Conservation (phyloP, 78 protist species). For the Salpingoeca rosetta region DNA sequence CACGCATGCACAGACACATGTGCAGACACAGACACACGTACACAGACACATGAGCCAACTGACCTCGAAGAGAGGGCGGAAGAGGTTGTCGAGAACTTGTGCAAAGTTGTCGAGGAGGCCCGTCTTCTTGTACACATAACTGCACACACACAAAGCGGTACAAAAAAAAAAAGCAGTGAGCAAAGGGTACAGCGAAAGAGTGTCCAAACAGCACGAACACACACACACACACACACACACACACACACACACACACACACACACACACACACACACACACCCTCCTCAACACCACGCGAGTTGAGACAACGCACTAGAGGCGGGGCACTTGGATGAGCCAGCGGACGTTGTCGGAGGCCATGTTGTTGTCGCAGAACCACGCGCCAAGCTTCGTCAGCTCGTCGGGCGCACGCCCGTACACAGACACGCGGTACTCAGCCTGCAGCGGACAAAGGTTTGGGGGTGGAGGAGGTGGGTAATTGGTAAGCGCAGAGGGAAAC, state of each 20-base stretch:
- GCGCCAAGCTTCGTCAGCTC: constrained; percentile 85
- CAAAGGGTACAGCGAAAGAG: not conserved
- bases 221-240: too few species aligned
- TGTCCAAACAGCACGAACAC: not conserved
- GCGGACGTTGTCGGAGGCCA: constrained; percentile 65
- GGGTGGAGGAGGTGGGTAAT: too few species aligned
- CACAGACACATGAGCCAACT: too few species aligned
- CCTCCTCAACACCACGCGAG: not conserved
- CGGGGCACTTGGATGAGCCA: constrained; percentile 96
- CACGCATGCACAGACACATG: too few species aligned
- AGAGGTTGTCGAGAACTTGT: constrained; percentile 54
- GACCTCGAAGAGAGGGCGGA: constrained; percentile 91
- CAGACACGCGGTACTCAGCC: constrained; percentile 88
- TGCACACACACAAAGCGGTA: not conserved
- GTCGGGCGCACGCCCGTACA: constrained; percentile 72
- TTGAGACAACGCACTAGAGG: constrained; percentile 41
- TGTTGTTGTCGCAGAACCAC: constrained; percentile 69
- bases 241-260: too few species aligned
- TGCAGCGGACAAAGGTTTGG: too few species aligned
- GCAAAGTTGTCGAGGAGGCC: not conserved
- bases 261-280: too few species aligned
- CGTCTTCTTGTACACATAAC: not conserved
- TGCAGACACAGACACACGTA: too few species aligned
- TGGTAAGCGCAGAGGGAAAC: too few species aligned
- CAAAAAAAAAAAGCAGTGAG: not conserved